These are phyloP conservation scores for Orobanche coerulescens DNA, from an alignment of 257 asterid species.

Conservation along the genomic window DNA sequence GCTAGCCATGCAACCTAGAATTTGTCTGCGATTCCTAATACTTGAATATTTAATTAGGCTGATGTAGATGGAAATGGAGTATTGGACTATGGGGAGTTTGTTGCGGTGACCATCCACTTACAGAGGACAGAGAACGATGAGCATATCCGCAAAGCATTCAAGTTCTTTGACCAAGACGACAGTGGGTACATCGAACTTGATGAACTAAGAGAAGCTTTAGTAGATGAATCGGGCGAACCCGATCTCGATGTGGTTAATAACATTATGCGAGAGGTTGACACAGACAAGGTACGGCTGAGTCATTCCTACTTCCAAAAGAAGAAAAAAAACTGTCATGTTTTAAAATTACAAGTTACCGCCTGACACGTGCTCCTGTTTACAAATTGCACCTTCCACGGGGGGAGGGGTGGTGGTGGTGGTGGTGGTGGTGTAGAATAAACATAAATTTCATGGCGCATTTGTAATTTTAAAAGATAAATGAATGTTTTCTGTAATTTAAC, in stretches of 20 bases:
- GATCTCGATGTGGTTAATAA: conserved; percentile 53
- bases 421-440: too few relatives aligned
- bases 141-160: conserved; percentile 84
- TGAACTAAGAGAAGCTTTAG: conserved; percentile 72
- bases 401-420: too few relatives aligned
- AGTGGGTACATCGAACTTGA: conserved; percentile 80
- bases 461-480: not conserved
- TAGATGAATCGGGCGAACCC: conserved; percentile 74
- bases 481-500: not conserved
- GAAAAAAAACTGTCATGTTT: not conserved
- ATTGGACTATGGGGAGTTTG: conserved; percentile 95
- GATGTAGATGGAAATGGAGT: conserved; percentile 93
- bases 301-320: not conserved
- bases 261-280: conserved; percentile 90
- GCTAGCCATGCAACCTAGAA: not conserved
- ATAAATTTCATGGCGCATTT: not conserved
- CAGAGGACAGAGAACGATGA: conserved; percentile 92
- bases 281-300: conserved; percentile 65
- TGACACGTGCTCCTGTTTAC: too few relatives aligned
- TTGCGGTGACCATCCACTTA: conserved; percentile 92
- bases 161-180: conserved; percentile 82
- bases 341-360: not conserved
- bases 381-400: too few relatives aligned
- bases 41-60: conserved; percentile 42
- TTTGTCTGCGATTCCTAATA: conserved; percentile 4